These are phyloP conservation scores for Leptodermis oblonga DNA, from an alignment of 257 asterid species.

Conservation along the genomic window DNA sequence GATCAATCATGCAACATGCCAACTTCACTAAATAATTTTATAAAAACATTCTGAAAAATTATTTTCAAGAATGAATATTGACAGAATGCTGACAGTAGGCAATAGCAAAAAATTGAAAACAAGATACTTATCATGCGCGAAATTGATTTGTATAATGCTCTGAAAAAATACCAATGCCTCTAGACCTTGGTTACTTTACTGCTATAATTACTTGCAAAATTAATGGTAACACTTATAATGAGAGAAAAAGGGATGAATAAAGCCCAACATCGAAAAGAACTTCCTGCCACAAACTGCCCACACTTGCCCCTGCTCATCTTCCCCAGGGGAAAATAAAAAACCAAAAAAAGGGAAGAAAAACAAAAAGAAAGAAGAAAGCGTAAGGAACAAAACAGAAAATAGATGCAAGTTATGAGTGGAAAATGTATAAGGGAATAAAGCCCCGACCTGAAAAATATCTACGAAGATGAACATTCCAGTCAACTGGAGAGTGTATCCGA, in stretches of 20 bases:
- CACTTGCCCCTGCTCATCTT: too few species aligned
- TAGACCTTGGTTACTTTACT: too few species aligned
- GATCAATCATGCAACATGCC: not conserved
- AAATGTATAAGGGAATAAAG: not conserved
- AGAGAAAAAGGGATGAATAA: not conserved
- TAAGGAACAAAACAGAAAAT: not conserved
- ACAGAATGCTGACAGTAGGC: too few species aligned
- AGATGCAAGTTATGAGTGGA: not conserved
- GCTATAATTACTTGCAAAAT: too few species aligned
- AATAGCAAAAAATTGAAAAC: too few species aligned
- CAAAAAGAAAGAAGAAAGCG: too few species aligned
- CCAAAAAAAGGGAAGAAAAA: too few species aligned
- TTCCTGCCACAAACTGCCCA: not conserved
- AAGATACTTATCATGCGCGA: too few species aligned
- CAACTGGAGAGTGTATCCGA: conserved; percentile 88
- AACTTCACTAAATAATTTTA: not conserved
- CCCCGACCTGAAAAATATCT: conserved; percentile 68
- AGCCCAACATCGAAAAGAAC: not conserved
- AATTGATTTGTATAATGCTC: too few species aligned
- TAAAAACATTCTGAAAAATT: not conserved
- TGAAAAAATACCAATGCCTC: too few species aligned
- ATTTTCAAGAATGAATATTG: too few species aligned
- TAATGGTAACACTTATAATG: not conserved
- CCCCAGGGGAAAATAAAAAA: not conserved
- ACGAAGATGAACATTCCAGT: conserved; percentile 75